Percentiles rank a stretch among this genome's conserved stretches.
These are phyloP conservation scores for Phytophthora multivora DNA, from an alignment of 352 stramenopile species.

Conservation along the genomic window DNA sequence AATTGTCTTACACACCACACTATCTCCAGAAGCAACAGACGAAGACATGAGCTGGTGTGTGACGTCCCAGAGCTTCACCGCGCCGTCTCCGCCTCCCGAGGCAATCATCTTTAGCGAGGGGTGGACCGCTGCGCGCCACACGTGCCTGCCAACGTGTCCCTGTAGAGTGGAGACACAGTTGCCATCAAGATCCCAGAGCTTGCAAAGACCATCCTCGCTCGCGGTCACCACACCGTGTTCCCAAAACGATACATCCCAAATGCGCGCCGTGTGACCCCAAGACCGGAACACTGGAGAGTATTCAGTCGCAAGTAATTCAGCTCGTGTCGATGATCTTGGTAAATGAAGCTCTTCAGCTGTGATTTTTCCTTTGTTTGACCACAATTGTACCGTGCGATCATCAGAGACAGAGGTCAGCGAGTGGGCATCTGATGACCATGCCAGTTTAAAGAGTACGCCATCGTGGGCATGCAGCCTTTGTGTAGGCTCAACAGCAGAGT, in stretches of 20 bases:
- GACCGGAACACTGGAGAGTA: slow-evolving; percentile 70
- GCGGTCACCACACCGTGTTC: slow-evolving; percentile 46
- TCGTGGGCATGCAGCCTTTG: slow-evolving; percentile 84
- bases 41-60: slow-evolving; percentile 60
- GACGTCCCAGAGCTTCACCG: slow-evolving; percentile 83
- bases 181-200: slow-evolving; percentile 68
- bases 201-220: slow-evolving; percentile 82
- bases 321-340: slow-evolving; percentile 1
- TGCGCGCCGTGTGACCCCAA: slow-evolving; percentile 82
- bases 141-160: slow-evolving; percentile 75
- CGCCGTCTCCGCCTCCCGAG: slow-evolving; percentile 77
- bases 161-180: slow-evolving; percentile 75
- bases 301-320: slow-evolving; percentile 21
- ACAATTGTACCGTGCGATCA: slow-evolving; percentile 85
- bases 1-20: slow-evolving; percentile 28
- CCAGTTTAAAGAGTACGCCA: slow-evolving; percentile 85
- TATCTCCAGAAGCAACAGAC: slow-evolving; percentile 5
- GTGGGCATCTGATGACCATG: slow-evolving; percentile 70
- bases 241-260: slow-evolving; percentile 88
- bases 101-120: slow-evolving; percentile 54
- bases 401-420: slow-evolving; percentile 86
- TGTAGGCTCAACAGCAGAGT: slow-evolving; percentile 30
- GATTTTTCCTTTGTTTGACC: slow-evolving; percentile 46
- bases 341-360: slow-evolving; percentile 18
- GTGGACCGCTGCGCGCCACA: slow-evolving; percentile 77